These are phyloP conservation scores for Nematodospora valgi DNA, from an alignment of 805 yeast species.

Conservation along the genomic window DNA sequence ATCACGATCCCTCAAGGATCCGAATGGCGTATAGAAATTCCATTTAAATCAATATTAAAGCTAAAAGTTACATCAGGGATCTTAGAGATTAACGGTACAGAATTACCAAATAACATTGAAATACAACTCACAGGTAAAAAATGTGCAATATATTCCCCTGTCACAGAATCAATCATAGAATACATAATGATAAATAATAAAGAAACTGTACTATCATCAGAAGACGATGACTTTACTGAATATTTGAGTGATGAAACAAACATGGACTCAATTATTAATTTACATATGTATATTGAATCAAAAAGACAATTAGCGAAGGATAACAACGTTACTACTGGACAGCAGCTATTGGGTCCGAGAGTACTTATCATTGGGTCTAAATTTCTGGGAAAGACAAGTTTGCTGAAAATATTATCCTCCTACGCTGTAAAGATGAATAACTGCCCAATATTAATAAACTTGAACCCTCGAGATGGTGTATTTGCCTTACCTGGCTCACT, in stretches of 20 bases:
- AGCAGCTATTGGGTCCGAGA: constrained; percentile 38
- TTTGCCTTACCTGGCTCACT: constrained; percentile 80
- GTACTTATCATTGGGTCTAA: constrained; percentile 72
- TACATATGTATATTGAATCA: constrained; percentile 75
- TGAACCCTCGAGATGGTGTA: constrained; percentile 72
- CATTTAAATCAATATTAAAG: constrained; percentile 45
- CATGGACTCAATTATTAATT: constrained; percentile 58
- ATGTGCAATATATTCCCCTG: constrained; percentile 36
- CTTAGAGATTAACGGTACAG: constrained; percentile 93
- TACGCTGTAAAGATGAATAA: constrained; percentile 73
- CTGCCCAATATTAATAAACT: constrained; percentile 69
- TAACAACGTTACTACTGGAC: constrained; percentile 14
- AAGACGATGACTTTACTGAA: constrained; percentile 43
- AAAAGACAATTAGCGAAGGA: constrained; percentile 31
- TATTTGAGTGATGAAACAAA: constrained; percentile 71
- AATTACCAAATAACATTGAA: constrained; percentile 68
- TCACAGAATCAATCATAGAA: constrained; percentile 49
- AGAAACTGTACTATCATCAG: constrained; percentile 9
- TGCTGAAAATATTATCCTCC: constrained; percentile 64
- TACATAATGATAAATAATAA: constrained; percentile 6
- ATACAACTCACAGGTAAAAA: constrained; percentile 36
- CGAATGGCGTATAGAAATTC: constrained; percentile 80
- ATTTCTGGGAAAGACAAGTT: constrained; percentile 74
- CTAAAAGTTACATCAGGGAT: constrained; percentile 60
- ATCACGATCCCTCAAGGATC: constrained; percentile 34